phyloP scores from a whole-genome alignment of 345 rosid genomes.

The Raphanus sativus region DNA sequence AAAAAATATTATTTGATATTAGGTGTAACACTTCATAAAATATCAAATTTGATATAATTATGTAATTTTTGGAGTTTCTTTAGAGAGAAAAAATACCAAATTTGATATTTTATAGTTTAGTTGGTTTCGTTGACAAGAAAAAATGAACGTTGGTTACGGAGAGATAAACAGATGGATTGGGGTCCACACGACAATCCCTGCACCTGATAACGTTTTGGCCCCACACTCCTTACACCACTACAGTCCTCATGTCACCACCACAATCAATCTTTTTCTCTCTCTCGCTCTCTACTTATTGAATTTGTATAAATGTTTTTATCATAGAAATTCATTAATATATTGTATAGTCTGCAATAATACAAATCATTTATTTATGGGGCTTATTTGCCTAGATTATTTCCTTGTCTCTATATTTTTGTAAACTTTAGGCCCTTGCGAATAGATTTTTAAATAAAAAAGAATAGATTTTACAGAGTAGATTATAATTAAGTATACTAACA shows the following conservation, averaged over 20 bases:
- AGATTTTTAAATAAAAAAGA: neutral
- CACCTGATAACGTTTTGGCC: conserved; percentile 35
- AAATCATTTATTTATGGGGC: conserved; percentile 1
- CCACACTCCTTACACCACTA: conserved; percentile 30
- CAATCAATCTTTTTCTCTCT: conserved; percentile 30
- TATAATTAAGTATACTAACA: neutral
- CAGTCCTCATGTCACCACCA: conserved; percentile 39
- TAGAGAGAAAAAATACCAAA: no score
- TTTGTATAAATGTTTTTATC: conserved; percentile 5
- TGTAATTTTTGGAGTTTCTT: no score
- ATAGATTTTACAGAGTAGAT: neutral
- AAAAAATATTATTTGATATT: no score
- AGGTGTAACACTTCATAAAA: neutral
- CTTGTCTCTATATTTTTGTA: neutral
- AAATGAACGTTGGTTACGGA: conserved; percentile 30
- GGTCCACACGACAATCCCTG: conserved; percentile 40
- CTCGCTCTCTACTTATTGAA: conserved; percentile 20
- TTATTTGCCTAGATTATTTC: neutral
- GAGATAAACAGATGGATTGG: conserved; percentile 18
- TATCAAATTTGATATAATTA: neutral
- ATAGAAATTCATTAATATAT: neutral
- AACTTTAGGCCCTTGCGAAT: neutral
- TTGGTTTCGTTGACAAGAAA: no score
- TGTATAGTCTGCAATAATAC: conserved; percentile 5
- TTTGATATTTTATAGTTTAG: no score